Conservation (phyloP, 129 eudicot species). For the Centella asiatica region DNA sequence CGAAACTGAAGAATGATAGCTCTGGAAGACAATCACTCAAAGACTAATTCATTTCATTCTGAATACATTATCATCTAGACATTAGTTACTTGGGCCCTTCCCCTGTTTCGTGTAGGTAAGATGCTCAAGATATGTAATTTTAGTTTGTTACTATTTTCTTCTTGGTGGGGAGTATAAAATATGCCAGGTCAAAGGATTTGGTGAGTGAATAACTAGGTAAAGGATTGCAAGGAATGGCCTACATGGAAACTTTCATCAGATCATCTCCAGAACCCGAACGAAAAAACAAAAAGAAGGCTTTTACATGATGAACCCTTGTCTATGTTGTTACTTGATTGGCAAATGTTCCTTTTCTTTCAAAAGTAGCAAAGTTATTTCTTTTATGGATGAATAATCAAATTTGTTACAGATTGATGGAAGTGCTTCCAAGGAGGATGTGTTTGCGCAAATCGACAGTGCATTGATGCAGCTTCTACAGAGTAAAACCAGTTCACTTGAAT, state of each 20-base stretch:
- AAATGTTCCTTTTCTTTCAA: too few relatives aligned
- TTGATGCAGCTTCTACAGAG: conserved; percentile 46
- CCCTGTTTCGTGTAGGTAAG: too few relatives aligned
- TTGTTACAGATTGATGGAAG: conserved; percentile 73
- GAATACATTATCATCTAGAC: too few relatives aligned
- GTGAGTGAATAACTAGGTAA: neutral
- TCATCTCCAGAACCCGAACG: neutral
- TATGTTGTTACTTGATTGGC: neutral
- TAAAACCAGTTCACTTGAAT: conserved; percentile 30
- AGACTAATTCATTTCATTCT: too few relatives aligned
- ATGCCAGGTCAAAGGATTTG: neutral
- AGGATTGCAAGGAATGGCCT: neutral
- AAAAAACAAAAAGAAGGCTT: too few relatives aligned
- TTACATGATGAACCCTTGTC: too few relatives aligned
- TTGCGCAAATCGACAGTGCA: conserved; percentile 58
- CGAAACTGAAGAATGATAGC: too few relatives aligned
- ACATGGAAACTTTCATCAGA: neutral
- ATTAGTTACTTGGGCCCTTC: too few relatives aligned
- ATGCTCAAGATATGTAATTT: neutral
- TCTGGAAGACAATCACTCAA: too few relatives aligned
- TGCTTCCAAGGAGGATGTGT: conserved; percentile 61
- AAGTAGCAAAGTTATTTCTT: neutral
- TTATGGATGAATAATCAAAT: neutral
- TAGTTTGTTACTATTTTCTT: neutral
- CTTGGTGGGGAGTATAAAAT: neutral